phyloP scores from a whole-genome alignment of 2,329 filamentous ascomycete species.

The Pseudogymnoascus sp. region DNA sequence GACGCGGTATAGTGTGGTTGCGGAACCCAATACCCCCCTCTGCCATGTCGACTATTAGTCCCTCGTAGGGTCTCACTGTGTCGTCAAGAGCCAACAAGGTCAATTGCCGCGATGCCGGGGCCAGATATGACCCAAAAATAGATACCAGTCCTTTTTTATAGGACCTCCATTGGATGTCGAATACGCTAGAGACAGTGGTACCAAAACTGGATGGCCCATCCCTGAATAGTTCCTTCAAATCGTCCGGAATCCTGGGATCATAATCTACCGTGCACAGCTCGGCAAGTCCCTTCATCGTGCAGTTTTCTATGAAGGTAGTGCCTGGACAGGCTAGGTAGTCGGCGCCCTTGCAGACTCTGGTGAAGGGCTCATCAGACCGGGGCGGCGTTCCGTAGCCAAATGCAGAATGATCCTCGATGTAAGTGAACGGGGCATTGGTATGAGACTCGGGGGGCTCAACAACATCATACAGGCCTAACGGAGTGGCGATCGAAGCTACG shows the following conservation, averaged over 20 bases:
- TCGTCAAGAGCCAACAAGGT: constrained; percentile 14
- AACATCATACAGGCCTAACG: constrained; percentile 37
- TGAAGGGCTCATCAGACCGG: constrained; percentile 27
- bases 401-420: constrained; percentile 30
- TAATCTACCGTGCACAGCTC: constrained; percentile 9
- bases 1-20: constrained; percentile 35
- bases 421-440: constrained; percentile 27
- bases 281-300: constrained; percentile 13
- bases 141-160: constrained; percentile 26
- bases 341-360: constrained; percentile 26
- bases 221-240: constrained; percentile 28
- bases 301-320: constrained; percentile 18
- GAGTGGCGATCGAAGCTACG: constrained; percentile 38
- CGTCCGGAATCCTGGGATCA: constrained; percentile 26
- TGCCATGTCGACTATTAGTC: constrained; percentile 35
- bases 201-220: constrained; percentile 27
- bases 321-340: constrained; percentile 17
- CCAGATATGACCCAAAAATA: constrained; percentile 16
- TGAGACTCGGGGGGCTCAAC: constrained; percentile 21
- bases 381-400: constrained; percentile 34
- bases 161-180: constrained; percentile 32
- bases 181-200: constrained; percentile 33
- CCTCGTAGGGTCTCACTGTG: constrained; percentile 29
- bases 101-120: constrained; percentile 23
- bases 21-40: constrained; percentile 37